Evolutionary conservation across 169 alveolate genomes (phyloP), one percentile per base, ranked within the genome.

Genomic region (Perkinsus chesapeaki): DNA sequence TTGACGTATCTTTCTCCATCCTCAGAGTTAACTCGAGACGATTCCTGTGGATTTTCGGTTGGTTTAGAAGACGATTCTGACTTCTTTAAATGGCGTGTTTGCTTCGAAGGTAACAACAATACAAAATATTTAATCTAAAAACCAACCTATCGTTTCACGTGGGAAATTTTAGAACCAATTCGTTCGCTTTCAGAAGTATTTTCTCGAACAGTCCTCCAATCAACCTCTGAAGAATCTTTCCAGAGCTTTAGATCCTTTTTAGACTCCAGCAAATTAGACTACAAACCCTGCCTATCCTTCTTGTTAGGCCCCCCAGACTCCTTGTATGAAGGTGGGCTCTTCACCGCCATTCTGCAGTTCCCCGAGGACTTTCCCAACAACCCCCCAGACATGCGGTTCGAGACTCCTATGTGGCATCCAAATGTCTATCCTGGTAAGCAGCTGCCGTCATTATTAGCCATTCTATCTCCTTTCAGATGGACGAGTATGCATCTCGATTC

Each of bases 391-490:
- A 98, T 99, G 99, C 95, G 96, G 94, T 99, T 99, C 95, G 98
- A 96, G 94, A 98, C 98, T 43, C 98, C 98, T 95, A 98, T 99
- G 99, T 99, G 99, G 99, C 99, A 98, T 94, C 99, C 99, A 23
- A 99, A 98, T 96, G 98, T 98, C 93, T 94, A 94, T 91, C 39
- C 43, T 0, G 92, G 39, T 39, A 39, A n/a, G 5, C 43, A 39
- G 37, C 34, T 39, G 91, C 47, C 36, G 0, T 0, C 60, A 91
- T 10, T 5, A 48, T 31, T 36, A 0, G 38, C 23, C 39, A 10
- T 73, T 34, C 37, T 39, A 92, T 39, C 91, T 95, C 73, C 95
- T 92, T 92, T 98, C 99, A 34, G 99, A 97, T 95, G 99, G 99
- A n/a, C 96, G 96, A 93, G 99, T 98, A 19, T 99, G 99, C 96